Conservation (phyloP, 163 green algal species). For the Chlamydomonas reinhardtii region DNA sequence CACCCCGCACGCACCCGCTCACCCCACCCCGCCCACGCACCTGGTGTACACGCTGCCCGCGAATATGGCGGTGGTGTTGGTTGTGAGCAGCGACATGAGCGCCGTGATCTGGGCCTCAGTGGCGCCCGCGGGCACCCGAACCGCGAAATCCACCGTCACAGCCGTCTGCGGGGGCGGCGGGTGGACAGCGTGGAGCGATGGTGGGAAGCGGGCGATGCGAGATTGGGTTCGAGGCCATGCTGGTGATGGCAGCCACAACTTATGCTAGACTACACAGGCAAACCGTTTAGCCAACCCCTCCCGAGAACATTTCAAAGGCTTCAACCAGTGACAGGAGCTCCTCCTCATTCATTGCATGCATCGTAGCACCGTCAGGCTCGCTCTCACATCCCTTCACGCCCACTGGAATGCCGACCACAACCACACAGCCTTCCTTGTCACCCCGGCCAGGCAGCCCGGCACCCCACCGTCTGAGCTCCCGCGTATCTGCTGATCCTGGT, state of each 20-base stretch:
- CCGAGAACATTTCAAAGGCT: too few relatives aligned
- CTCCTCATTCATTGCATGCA: too few relatives aligned
- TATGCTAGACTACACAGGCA: too few relatives aligned
- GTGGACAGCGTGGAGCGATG: not conserved
- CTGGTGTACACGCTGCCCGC: constrained; percentile 7
- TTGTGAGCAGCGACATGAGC: not conserved
- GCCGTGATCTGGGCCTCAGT: not conserved
- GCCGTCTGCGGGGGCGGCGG: not conserved
- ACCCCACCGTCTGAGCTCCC: not conserved
- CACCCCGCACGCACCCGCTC: not conserved
- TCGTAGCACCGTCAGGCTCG: too few relatives aligned
- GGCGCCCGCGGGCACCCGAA: constrained; percentile 8
- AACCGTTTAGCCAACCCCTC: too few relatives aligned
- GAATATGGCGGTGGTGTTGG: constrained; percentile 14
- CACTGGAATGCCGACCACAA: too few relatives aligned
- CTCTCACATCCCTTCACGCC: too few relatives aligned
- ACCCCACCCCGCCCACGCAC: not conserved
- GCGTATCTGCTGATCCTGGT: constrained; percentile 2
- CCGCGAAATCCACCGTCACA: not conserved
- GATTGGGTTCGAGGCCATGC: too few relatives aligned
- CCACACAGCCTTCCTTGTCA: too few relatives aligned
- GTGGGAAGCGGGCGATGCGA: not conserved
- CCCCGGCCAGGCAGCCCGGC: too few relatives aligned
- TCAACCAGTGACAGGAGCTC: too few relatives aligned
- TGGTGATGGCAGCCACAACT: too few relatives aligned